Evolutionary conservation across 768 basidiomycete species (phyloP).

Genomic region (Psilocybe cyanescens): DNA sequence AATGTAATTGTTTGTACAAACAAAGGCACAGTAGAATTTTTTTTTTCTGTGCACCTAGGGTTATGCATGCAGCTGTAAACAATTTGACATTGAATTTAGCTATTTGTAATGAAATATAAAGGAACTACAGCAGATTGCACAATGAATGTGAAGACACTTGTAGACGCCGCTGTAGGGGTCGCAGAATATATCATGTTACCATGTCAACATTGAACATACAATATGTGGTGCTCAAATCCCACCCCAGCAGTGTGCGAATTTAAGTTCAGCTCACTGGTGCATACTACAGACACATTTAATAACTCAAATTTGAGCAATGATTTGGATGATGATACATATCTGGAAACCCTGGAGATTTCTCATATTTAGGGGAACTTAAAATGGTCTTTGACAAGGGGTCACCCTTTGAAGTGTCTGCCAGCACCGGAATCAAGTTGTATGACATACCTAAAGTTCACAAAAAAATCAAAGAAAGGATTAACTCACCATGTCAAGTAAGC

Average conservation of each 20-base stretch:
- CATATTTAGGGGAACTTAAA: constrained; percentile 11
- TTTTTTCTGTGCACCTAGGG: too few relatives aligned
- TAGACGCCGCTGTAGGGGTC: too few relatives aligned
- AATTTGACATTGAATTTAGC: neutral
- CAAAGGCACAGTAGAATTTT: too few relatives aligned
- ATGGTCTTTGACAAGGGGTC: neutral
- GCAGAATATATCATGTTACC: neutral
- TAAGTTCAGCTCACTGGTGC: constrained; percentile 11
- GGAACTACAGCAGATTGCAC: too few relatives aligned
- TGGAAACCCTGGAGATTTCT: neutral
- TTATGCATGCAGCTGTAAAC: too few relatives aligned
- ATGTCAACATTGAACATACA: neutral
- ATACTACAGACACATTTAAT: neutral
- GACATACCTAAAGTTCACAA: constrained; percentile 22
- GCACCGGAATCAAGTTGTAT: neutral
- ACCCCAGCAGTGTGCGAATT: constrained; percentile 5
- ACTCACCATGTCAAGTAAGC: constrained; percentile 27
- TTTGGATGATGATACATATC: constrained; percentile 11
- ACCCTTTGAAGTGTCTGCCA: neutral
- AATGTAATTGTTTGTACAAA: too few relatives aligned
- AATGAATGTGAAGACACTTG: too few relatives aligned
- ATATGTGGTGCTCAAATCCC: neutral
- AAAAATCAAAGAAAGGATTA: constrained; percentile 25
- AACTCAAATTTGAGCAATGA: neutral
- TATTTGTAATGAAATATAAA: neutral